These are phyloP conservation scores for Suillus variegatus DNA, from an alignment of 768 basidiomycete species.

Conservation along the genomic window DNA sequence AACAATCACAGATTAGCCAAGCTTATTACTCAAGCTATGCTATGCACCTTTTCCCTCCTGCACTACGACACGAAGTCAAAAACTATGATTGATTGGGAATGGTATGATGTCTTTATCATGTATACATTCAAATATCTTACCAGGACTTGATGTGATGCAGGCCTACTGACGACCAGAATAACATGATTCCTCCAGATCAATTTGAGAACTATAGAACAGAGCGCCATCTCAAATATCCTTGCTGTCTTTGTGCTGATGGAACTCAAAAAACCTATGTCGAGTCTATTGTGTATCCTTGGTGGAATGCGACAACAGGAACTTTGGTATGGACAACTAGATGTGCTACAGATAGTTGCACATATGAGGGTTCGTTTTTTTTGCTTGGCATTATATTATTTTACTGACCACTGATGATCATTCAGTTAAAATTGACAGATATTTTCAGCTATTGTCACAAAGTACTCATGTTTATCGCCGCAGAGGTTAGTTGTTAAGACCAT, in stretches of 20 bases:
- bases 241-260: neutral
- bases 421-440: neutral
- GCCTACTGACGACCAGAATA: neutral
- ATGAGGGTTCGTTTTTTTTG: neutral
- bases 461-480: neutral
- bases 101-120: neutral
- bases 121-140: neutral
- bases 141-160: neutral
- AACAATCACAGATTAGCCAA: neutral
- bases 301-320: neutral
- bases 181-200: neutral
- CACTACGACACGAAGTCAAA: neutral
- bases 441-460: neutral
- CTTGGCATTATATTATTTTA: neutral
- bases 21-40: neutral
- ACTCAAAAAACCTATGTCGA: neutral
- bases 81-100: neutral
- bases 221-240: neutral
- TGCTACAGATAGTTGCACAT: neutral
- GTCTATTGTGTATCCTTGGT: neutral
- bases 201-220: neutral
- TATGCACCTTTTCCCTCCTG: neutral
- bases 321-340: neutral
- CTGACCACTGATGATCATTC: neutral
- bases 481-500: no score